Evolutionary conservation across 1,284 basidiomycete genomes (phyloP), one percentile per base, ranked within the genome.

Genomic region (Puccinia hordei): DNA sequence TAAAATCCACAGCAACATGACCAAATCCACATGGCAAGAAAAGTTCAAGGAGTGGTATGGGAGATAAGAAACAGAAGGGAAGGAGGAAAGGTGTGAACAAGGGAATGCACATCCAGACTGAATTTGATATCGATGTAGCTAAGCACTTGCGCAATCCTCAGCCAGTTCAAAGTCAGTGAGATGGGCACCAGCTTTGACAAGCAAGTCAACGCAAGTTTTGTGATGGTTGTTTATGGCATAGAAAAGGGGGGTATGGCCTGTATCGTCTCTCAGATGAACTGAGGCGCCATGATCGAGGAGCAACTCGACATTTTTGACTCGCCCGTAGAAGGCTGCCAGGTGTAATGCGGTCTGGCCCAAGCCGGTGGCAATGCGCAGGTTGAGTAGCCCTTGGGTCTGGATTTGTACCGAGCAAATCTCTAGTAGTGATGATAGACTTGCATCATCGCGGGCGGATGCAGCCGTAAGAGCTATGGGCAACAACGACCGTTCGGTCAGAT

Each of bases 221-320:
- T 84, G 83, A 0, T 82, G 82, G 35, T 83, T 81, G 33, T 82
- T 81, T 2, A 85, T 84, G 1, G 86, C 86, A 80, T 86, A 84
- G 82, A 84, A 87, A 30, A 87, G 81, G 8, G 93, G 89, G 19
- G 93, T 94, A 83, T 95, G 93, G 0, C 92, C 93, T 57, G 92
- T 87, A 2, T 86, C 85, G 83, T 94, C 92, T 61, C 93, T 88
- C 12, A 92, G 87, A 85, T 96, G 94, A 13, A 97, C 94, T n/a
- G 93, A 88, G 1, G 93, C 93, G 1, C 94, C 94, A 0, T 90
- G 90, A 81, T 90, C 88, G 46, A 97, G 87, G 46, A 97, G 87
- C 51, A 89, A 84, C 44, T 88, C 87, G 35, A 91, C 89, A 72
- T 90, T 89, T 8, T 85, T 85, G 0, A 86, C 82, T 82, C 89